These are phyloP conservation scores for Butyriboletus regius DNA, from an alignment of 1,284 basidiomycete genomes.

Conservation along the genomic window DNA sequence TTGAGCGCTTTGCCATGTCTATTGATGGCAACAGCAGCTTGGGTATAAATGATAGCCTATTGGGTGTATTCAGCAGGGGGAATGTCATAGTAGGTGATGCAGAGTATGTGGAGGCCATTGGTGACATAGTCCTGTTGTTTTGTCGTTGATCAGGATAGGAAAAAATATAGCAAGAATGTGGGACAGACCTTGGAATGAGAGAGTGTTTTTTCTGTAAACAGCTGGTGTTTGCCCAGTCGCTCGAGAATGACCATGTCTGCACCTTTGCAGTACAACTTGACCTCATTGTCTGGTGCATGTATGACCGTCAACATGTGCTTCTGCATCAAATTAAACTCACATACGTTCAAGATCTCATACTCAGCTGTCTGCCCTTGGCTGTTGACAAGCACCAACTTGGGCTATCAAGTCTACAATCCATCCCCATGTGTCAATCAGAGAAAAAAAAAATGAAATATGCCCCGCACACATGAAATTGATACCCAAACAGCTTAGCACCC, in stretches of 20 bases:
- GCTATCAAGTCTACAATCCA: conserved; percentile 73
- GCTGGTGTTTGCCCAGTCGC: conserved; percentile 73
- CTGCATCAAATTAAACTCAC: conserved; percentile 96
- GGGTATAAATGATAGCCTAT: conserved; percentile 83
- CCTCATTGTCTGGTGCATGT: conserved; percentile 78
- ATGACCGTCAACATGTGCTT: conserved; percentile 97
- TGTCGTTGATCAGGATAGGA: background rate
- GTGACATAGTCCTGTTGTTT: conserved; percentile 78
- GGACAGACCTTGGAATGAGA: conserved; percentile 75
- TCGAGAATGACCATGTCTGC: conserved; percentile 96
- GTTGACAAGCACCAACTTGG: conserved; percentile 87
- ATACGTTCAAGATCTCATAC: conserved; percentile 90
- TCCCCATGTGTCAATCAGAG: background rate
- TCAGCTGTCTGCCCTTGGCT: conserved; percentile 69
- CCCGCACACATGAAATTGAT: conserved; percentile 75
- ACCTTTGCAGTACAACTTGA: conserved; percentile 94
- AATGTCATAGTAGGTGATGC: conserved; percentile 88
- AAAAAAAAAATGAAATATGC: conserved; percentile 10
- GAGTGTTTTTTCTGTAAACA: conserved; percentile 80
- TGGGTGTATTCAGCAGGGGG: conserved; percentile 83
- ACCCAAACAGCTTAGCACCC: conserved; percentile 88
- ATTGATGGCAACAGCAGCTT: conserved; percentile 87
- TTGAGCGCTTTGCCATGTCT: conserved; percentile 91
- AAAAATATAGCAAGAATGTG: too few relatives aligned
- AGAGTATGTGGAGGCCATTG: conserved; percentile 93